Conservation (phyloP, 352 stramenopile genomes). For the Thraustotheca clavata region DNA sequence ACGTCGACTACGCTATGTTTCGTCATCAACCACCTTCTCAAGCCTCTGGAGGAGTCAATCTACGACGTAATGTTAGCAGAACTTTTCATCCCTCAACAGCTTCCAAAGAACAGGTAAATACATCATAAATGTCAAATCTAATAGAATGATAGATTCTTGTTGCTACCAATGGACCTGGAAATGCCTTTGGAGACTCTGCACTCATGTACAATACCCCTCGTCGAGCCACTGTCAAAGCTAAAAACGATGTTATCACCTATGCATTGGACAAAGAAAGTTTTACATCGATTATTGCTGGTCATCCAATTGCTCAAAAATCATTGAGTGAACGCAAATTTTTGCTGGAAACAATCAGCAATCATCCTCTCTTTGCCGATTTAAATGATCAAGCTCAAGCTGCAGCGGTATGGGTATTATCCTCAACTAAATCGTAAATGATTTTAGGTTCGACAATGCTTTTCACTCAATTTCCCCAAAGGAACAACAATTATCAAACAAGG, state of each 20-base stretch:
- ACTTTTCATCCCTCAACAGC: slow-evolving; percentile 23
- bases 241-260: slow-evolving; percentile 48
- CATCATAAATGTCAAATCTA: background rate
- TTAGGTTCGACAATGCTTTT: slow-evolving; percentile 62
- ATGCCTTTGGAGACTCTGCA: slow-evolving; percentile 72
- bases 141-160: slow-evolving; percentile 40
- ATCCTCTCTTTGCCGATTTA: slow-evolving; percentile 66
- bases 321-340: slow-evolving; percentile 70
- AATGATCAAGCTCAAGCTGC: slow-evolving; percentile 68
- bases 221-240: slow-evolving; percentile 39
- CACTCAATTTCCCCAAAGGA: slow-evolving; percentile 45
- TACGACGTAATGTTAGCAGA: slow-evolving; percentile 3
- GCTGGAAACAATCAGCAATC: slow-evolving; percentile 50
- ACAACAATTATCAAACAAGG: slow-evolving; percentile 67
- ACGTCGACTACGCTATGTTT: slow-evolving; percentile 63
- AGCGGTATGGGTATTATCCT: slow-evolving; percentile 29
- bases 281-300: slow-evolving; percentile 38
- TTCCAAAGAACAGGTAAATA: slow-evolving; percentile 4
- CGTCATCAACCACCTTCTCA: slow-evolving; percentile 21
- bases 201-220: slow-evolving; percentile 80
- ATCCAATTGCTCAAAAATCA: slow-evolving; percentile 70
- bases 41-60: background rate
- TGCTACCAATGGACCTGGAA: slow-evolving; percentile 66
- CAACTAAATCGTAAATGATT: background rate
- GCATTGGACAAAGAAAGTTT: slow-evolving; percentile 67